Base-by-base conservation (phyloP, 768 basidiomycete genomes). In the Inosperma sp. region DNA sequence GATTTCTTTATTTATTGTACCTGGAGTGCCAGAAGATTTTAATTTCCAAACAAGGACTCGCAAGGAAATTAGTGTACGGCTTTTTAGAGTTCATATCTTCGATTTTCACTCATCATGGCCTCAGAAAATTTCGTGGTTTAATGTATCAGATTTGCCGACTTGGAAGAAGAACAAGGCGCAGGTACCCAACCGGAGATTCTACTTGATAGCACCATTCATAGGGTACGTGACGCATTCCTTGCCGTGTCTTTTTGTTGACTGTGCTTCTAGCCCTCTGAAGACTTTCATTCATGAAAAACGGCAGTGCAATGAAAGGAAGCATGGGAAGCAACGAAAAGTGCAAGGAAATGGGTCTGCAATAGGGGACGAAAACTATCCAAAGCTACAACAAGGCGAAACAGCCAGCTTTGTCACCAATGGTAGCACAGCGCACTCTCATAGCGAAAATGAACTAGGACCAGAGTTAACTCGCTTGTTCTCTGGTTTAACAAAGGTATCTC, bases 41-140 rank as follows among this genome's bases (percentile, higher is more conserved):
- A 75, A 77, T 3, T 99, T 99, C 72, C 80, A 88, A 68, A 96
- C 96, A 5, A 86, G 87, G 67, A 99, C 96, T 2, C 77, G 95
- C 50, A 99, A 97, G 70, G 96, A 99, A 75, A 99, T 99, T 59
- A 95, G 93, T 63, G 94, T 96, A 75, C 62, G 83, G 52, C 7
- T 56, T 41, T 48, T 23, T 41, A 45, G 36, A 29, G 33, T 29
- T 9, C 27, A 27, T 23, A 23, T 30, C 25, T 47, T 60, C 31
- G 54, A 46, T 51, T 26, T 48, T 63, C 56, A 59, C 56, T 55
- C 52, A 55, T 31, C 36, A 48, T 31, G 27, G 14, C 17, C 36
- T 30, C 63, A 97, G 94, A 91, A 90, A 75, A 98, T 98, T 58
- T 86, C 93, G 64, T 99, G 96, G 96, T 96, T 96, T 68, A 82